A percentile compares a stretch with the other conserved stretches of the same genome.
Conservation (phyloP, 2,329 filamentous ascomycete species). For the Macrophomina tecta region DNA sequence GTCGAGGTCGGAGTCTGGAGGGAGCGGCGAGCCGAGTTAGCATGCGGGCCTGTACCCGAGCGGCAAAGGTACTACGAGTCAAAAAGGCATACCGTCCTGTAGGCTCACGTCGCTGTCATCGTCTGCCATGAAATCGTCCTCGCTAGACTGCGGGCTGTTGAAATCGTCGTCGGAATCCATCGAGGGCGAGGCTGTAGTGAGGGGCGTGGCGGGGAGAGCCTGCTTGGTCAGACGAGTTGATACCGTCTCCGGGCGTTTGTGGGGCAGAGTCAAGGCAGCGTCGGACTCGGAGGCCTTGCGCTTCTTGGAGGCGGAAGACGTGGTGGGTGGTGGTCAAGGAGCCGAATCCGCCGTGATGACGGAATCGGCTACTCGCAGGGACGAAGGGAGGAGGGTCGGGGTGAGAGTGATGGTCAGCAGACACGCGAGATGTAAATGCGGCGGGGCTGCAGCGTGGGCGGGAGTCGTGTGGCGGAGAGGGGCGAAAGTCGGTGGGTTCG, state of each 20-base stretch:
- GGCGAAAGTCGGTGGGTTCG: constrained; percentile 5
- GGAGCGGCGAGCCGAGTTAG: constrained; percentile 27
- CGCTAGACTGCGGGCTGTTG: constrained; percentile 82
- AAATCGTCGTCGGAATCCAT: constrained; percentile 98
- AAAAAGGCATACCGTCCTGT: constrained; percentile 47
- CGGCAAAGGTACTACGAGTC: not conserved
- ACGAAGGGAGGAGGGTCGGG: constrained; percentile 15
- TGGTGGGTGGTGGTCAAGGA: constrained; percentile 40
- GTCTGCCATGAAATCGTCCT: constrained; percentile 74
- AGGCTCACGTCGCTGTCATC: constrained; percentile 73
- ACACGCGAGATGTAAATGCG: not conserved
- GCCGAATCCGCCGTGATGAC: constrained; percentile 48
- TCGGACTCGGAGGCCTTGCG: constrained; percentile 47
- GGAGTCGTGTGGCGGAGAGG: constrained; percentile 11
- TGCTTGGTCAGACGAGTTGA: constrained; percentile 26
- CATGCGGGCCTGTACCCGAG: constrained; percentile 24
- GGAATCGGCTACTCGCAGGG: constrained; percentile 41
- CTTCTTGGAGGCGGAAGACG: constrained; percentile 45
- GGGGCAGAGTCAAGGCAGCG: constrained; percentile 39
- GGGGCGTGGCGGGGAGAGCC: constrained; percentile 41
- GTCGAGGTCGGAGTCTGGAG: constrained; percentile 57
- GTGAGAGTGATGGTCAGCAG: constrained; percentile 7
- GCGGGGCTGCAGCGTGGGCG: constrained; percentile 15
- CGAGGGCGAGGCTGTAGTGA: constrained; percentile 50
- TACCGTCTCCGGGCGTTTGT: constrained; percentile 38